Base-by-base conservation (phyloP, 306 rosid species). In the Quercus robur region DNA sequence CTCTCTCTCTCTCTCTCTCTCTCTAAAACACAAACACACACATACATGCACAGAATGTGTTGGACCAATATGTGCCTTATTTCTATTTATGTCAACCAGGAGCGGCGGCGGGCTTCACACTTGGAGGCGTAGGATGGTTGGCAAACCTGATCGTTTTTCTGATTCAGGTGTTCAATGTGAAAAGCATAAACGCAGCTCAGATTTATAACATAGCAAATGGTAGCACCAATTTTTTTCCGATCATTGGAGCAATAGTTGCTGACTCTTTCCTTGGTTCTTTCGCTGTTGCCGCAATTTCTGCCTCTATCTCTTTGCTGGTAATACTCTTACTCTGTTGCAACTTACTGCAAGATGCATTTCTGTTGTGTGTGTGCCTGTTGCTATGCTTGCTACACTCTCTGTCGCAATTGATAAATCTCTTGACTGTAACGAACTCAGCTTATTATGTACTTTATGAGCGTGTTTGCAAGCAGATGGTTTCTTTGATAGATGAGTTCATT, bases 211-310 rank as follows among this genome's bases (percentile, higher is more conserved):
- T 87, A 1, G 67, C 77, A 4, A 69, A 14, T 21, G 91, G 94
- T 59, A 78, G 80, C 82, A 13, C 58, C 1, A 14, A 0, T 62
- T 66, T 91, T 0, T 78, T 85, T 52, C 92, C 94, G 2, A 7
- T 90, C 71, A 0, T 85, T 74, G 89, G 79, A 2, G 90, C 92
- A 14, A 54, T 90, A 30, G n/a, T 90, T 3, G 90, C 91, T 8
- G 89, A 88, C 81, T 81, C 94, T 58, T 85, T 85, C 81, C 66
- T 75, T 2, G 87, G 88, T 33, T 87, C 89, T 56, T 88, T 85
- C 79, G 55, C 83, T 7, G 90, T 90, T 10, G 70, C 44, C 57
- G 52, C 77, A n/a, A 23, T 83, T 31, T 83, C 86, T 44, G 62
- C 75, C 12, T 62, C 55, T 25, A 70, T 83, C 70, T 78, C 76